Percentiles rank a stretch among this genome's conserved stretches.
Evolutionary conservation across 2,329 filamentous ascomycete species (phyloP).

Genomic region (Pseudocercospora crystallina): DNA sequence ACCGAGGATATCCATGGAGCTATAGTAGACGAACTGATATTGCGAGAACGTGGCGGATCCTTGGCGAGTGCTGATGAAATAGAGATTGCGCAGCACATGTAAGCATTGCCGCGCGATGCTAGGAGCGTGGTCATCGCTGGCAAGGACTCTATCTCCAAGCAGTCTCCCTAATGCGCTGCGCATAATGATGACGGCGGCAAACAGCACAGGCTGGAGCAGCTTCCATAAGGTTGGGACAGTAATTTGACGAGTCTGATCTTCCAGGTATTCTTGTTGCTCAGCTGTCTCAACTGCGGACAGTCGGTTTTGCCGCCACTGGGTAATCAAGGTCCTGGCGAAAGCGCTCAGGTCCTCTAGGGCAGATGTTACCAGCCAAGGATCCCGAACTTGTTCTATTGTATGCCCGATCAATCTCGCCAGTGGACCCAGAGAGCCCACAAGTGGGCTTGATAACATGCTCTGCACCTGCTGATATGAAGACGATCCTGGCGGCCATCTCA

Average conservation of each 20-base stretch:
- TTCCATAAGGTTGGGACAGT: slow-evolving; percentile 73
- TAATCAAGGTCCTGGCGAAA: slow-evolving; percentile 65
- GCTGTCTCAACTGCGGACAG: slow-evolving; percentile 70
- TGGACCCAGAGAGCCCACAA: slow-evolving; percentile 67
- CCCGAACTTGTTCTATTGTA: slow-evolving; percentile 58
- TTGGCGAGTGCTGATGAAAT: slow-evolving; percentile 76
- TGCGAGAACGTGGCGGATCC: slow-evolving; percentile 75
- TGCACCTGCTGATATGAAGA: slow-evolving; percentile 62
- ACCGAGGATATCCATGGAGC: slow-evolving; percentile 76
- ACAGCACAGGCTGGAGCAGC: slow-evolving; percentile 72
- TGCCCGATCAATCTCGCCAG: slow-evolving; percentile 65
- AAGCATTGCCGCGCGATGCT: slow-evolving; percentile 69
- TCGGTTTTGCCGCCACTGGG: slow-evolving; percentile 72
- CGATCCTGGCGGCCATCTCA: slow-evolving; percentile 64
- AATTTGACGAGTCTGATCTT: slow-evolving; percentile 62
- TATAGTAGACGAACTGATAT: slow-evolving; percentile 79
- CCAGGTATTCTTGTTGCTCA: slow-evolving; percentile 63
- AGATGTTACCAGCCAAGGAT: slow-evolving; percentile 49
- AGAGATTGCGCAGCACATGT: slow-evolving; percentile 72
- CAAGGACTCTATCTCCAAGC: slow-evolving; percentile 57
- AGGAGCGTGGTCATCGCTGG: slow-evolving; percentile 59
- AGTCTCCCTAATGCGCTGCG: slow-evolving; percentile 69
- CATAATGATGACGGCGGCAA: slow-evolving; percentile 71
- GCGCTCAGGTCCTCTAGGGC: slow-evolving; percentile 65
- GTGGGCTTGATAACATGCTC: slow-evolving; percentile 58